phyloP scores from a whole-genome alignment of 169 alveolate species.

The Cryptosporidium viatorum region DNA sequence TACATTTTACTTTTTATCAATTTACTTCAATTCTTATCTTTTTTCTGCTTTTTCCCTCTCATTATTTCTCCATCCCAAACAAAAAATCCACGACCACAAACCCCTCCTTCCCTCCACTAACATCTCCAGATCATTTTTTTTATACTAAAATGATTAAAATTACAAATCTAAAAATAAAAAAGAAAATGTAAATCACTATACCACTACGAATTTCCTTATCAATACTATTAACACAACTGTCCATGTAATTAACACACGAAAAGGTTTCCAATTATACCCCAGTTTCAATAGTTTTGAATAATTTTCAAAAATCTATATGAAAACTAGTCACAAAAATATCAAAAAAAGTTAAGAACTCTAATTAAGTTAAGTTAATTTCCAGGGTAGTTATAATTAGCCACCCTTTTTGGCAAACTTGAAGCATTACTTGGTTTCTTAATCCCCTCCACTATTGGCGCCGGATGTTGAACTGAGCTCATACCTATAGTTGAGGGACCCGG shows the following conservation, averaged over 20 bases:
- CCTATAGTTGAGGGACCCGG: not conserved
- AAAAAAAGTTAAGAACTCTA: not conserved
- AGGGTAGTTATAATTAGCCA: not conserved
- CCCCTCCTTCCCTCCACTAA: not conserved
- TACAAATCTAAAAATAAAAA: too few species aligned
- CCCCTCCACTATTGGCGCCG: not conserved
- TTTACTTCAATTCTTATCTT: not conserved
- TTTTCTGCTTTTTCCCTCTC: not conserved
- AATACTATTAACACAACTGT: not conserved
- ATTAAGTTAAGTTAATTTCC: not conserved
- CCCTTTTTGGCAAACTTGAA: conserved; percentile 6
- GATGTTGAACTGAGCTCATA: not conserved
- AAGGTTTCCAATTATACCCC: not conserved
- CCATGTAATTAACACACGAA: not conserved
- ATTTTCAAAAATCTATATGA: not conserved
- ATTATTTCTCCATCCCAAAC: not conserved
- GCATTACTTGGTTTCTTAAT: not conserved
- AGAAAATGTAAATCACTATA: not conserved
- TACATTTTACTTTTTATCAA: not conserved
- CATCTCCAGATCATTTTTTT: not conserved
- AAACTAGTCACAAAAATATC: not conserved
- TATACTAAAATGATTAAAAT: too few species aligned
- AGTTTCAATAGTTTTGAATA: not conserved
- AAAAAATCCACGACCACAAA: not conserved
- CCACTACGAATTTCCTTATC: not conserved